Conservation (phyloP, 2,329 filamentous ascomycete species). For the Trichoderma brevicompactum region DNA sequence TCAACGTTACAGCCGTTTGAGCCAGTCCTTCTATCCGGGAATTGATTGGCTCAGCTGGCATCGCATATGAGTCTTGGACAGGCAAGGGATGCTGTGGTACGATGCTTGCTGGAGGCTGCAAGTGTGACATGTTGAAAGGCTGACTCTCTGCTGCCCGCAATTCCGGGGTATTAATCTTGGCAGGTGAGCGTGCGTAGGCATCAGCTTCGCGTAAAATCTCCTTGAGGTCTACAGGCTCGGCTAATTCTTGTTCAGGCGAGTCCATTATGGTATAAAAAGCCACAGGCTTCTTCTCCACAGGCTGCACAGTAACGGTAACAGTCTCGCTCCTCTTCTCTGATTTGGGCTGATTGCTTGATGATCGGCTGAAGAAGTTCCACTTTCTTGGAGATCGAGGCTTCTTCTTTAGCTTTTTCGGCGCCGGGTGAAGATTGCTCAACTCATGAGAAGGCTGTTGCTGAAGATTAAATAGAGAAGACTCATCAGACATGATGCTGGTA, state of each 20-base stretch:
- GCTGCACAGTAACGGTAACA: constrained; percentile 55
- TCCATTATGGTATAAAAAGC: constrained; percentile 68
- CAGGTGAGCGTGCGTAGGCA: constrained; percentile 39
- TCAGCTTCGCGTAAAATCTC: constrained; percentile 58
- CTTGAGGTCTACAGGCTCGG: constrained; percentile 46
- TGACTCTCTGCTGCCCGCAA: background rate
- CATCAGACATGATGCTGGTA: constrained; percentile 61
- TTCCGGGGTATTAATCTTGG: constrained; percentile 5
- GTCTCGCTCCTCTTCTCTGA: constrained; percentile 42
- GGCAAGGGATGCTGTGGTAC: background rate
- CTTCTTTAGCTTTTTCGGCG: constrained; percentile 61
- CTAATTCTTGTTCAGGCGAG: constrained; percentile 58
- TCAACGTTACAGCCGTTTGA: constrained; percentile 19
- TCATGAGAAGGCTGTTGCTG: constrained; percentile 44
- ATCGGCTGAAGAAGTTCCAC: constrained; percentile 67
- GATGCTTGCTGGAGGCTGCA: background rate
- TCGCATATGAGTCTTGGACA: background rate
- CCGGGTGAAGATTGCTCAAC: constrained; percentile 36
- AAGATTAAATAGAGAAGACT: constrained; percentile 51
- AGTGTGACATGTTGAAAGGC: background rate
- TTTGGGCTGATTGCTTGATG: constrained; percentile 52
- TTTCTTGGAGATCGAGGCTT: constrained; percentile 59
- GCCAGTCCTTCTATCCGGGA: background rate
- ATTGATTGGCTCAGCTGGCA: background rate
- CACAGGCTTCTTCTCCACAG: constrained; percentile 55